Base-by-base conservation (phyloP, 139 green algal genomes). In the Monoraphidium neglectum region DNA sequence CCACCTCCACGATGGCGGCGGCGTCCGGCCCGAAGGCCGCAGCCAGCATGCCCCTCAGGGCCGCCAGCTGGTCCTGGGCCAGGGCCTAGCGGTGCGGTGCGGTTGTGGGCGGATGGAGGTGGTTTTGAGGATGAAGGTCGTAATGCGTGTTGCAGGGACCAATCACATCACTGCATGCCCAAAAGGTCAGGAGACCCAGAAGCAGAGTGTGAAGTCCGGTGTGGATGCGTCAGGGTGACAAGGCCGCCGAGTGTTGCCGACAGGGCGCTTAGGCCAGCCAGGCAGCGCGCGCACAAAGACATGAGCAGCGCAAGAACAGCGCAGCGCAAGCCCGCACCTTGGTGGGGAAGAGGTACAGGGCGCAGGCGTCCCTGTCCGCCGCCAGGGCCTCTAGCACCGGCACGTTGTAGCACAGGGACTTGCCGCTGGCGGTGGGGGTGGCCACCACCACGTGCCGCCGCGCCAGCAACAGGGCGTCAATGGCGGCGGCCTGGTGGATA, bases 261-360 rank as follows among this genome's bases (percentile, higher is more conserved):
- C n/a, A n/a, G n/a, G n/a, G n/a, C n/a, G n/a, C n/a, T n/a, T n/a
- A n/a, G n/a, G n/a, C n/a, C n/a, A n/a, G n/a, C n/a, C n/a, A n/a
- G n/a, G n/a, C n/a, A n/a, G n/a, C n/a, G n/a, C n/a, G n/a, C n/a
- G n/a, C n/a, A n/a, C n/a, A n/a, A n/a, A n/a, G n/a, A n/a, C 33
- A 47, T 32, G 16, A 3, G 4, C 40, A 28, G 3, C 54, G 40
- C 40, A 28, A 60, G 2, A 4, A 10, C 66, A 8, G 43, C 75
- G 40, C 82, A 90, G 43, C 43, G 8, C 43, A 51, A 21, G 43
- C 43, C 8, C 43, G 8, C 43, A 51, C 43, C 83, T 99, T 99
- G 74, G 95, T 99, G 37, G 95, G 95, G 72, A 98, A 99, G 74
- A 98, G 85, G 79, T 94, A 90, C n/a, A 99, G 76, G 0, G 92